Conservation (phyloP, 306 rosid genomes). For the Alnus glutinosa region DNA sequence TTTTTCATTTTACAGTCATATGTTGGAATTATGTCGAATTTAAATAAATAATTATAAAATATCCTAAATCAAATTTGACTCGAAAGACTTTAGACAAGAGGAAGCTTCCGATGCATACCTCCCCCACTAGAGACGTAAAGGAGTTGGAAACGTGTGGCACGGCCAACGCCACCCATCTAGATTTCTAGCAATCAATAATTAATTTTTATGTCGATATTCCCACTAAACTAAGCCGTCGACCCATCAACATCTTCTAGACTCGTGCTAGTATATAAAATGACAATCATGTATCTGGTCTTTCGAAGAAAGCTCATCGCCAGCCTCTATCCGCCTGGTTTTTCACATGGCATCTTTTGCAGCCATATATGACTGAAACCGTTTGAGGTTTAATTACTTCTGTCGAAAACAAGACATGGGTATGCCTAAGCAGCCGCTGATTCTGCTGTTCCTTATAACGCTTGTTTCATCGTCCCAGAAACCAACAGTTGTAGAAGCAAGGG, state of each 20-base stretch:
- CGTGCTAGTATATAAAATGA: background rate
- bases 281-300: background rate
- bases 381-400: background rate
- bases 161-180: background rate
- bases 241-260: background rate
- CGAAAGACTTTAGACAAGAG: no score
- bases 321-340: background rate
- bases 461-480: conserved; percentile 25
- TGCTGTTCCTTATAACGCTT: conserved; percentile 24
- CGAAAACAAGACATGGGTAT: conserved; percentile 8
- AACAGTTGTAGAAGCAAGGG: conserved; percentile 30
- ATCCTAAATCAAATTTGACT: no score
- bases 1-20: no score
- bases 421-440: conserved; percentile 17
- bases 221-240: background rate
- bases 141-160: conserved; percentile 24
- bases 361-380: background rate
- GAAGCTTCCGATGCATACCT: background rate
- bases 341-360: background rate
- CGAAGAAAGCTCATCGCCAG: background rate
- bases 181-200: background rate
- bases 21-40: no score
- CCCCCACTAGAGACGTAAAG: conserved; percentile 15
- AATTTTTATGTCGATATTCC: no score
- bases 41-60: no score